Percentiles rank a stretch among this genome's conserved stretches.
These are phyloP conservation scores for Xylariaceae sp. DNA, from an alignment of 2,329 filamentous ascomycete species.

Conservation along the genomic window DNA sequence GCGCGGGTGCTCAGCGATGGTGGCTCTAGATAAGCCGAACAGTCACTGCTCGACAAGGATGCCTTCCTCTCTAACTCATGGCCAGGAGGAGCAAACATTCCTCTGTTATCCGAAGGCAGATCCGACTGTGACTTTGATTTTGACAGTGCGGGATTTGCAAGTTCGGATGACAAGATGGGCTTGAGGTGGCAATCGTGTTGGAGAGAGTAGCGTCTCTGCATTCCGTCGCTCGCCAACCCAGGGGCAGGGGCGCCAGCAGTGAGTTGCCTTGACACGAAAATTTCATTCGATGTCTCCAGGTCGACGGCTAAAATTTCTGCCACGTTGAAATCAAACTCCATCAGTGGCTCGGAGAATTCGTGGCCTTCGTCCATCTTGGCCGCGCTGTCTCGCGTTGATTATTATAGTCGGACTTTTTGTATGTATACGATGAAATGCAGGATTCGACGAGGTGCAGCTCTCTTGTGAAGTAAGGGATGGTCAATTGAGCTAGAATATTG, in stretches of 20 bases:
- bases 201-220: slow-evolving; percentile 23
- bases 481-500: too few relatives aligned
- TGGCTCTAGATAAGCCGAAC: slow-evolving; percentile 34
- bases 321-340: slow-evolving; percentile 41
- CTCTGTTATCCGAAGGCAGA: slow-evolving; percentile 23
- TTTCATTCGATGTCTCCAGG: slow-evolving; percentile 43
- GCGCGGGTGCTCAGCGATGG: slow-evolving; percentile 32
- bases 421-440: too few relatives aligned
- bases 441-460: too few relatives aligned
- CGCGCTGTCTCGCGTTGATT: too few relatives aligned
- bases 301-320: slow-evolving; percentile 55
- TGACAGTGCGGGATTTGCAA: slow-evolving; percentile 7
- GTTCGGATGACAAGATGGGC: slow-evolving; percentile 14
- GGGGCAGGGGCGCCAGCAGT: slow-evolving; percentile 46
- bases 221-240: slow-evolving; percentile 30
- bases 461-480: too few relatives aligned
- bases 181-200: slow-evolving; percentile 16
- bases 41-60: slow-evolving; percentile 32
- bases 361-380: slow-evolving; percentile 17
- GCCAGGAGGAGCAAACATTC: slow-evolving; percentile 20
- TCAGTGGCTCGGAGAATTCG: slow-evolving; percentile 22
- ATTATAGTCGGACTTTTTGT: too few relatives aligned
- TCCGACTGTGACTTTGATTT: slow-evolving; percentile 24
- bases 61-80: slow-evolving; percentile 19
- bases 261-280: slow-evolving; percentile 50